Evolutionary conservation across 805 yeast genomes (phyloP).

Genomic region (Monosporozyma servazzii): DNA sequence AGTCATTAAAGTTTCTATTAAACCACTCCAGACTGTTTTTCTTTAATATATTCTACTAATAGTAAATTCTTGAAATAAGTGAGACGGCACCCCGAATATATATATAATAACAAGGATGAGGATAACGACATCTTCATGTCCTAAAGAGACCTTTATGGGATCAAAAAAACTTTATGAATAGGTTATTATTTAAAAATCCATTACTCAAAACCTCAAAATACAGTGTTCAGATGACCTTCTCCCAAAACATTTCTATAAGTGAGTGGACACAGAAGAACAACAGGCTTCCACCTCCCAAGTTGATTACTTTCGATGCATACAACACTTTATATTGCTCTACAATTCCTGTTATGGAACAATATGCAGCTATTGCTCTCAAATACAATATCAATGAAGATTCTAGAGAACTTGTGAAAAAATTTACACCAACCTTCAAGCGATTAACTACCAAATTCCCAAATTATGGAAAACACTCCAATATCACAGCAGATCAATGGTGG

Average conservation of each 20-base stretch:
- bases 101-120: too few species aligned
- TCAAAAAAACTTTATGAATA: not conserved
- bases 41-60: not conserved
- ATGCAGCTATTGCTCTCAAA: constrained; percentile 38
- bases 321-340: constrained; percentile 55
- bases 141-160: not conserved
- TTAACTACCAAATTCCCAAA: constrained; percentile 42
- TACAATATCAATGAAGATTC: constrained; percentile 35
- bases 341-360: constrained; percentile 45
- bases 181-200: not conserved
- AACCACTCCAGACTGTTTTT: not conserved
- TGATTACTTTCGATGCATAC: constrained; percentile 60
- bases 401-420: constrained; percentile 17
- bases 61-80: not conserved
- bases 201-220: not conserved
- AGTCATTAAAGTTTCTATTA: not conserved
- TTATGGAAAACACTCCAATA: constrained; percentile 42
- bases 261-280: constrained; percentile 8
- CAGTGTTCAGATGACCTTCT: constrained; percentile 10
- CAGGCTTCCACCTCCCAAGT: constrained; percentile 29
- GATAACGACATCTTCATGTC: not conserved
- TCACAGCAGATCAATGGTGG: constrained; percentile 50
- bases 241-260: constrained; percentile 9
- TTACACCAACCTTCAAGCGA: constrained; percentile 30
- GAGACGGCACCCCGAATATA: not conserved